Percentiles rank a stretch among this genome's conserved stretches.
Evolutionary conservation across 495 filamentous ascomycete genomes (phyloP).

Genomic region (Aspergillus indologenus): DNA sequence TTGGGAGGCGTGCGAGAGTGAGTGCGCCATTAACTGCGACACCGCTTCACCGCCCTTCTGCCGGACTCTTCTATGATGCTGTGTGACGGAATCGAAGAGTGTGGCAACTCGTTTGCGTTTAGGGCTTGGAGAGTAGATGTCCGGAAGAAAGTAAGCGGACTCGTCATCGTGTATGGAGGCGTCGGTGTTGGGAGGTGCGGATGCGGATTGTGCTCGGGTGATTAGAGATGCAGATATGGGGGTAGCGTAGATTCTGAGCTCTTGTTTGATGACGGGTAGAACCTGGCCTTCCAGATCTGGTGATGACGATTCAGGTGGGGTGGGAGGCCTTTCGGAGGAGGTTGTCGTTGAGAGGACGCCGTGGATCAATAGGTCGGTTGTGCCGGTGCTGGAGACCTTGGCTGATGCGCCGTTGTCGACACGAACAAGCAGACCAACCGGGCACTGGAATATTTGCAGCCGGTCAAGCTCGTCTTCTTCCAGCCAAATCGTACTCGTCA

Average conservation of each 20-base stretch:
- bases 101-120: constrained; percentile 56
- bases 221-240: constrained; percentile 36
- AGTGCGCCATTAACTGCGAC: constrained; percentile 52
- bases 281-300: constrained; percentile 23
- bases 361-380: constrained; percentile 57
- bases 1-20: constrained; percentile 29
- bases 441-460: constrained; percentile 37
- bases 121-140: constrained; percentile 40
- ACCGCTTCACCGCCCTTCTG: constrained; percentile 55
- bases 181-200: constrained; percentile 28
- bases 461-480: constrained; percentile 33
- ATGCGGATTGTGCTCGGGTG: constrained; percentile 34
- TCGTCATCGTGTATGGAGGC: constrained; percentile 16
- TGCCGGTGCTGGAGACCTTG: constrained; percentile 22
- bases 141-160: constrained; percentile 40
- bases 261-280: constrained; percentile 12
- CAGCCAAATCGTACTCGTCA: constrained; percentile 34
- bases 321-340: constrained; percentile 37
- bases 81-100: constrained; percentile 58
- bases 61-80: constrained; percentile 52
- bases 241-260: constrained; percentile 42
- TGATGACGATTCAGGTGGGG: constrained; percentile 47
- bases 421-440: constrained; percentile 39
- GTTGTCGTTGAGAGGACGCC: constrained; percentile 37
- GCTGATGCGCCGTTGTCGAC: constrained; percentile 23